Percentiles rank a stretch among this genome's conserved stretches.
Conservation (phyloP, 2,329 filamentous ascomycete species). For the Coniochaeta sp. region DNA sequence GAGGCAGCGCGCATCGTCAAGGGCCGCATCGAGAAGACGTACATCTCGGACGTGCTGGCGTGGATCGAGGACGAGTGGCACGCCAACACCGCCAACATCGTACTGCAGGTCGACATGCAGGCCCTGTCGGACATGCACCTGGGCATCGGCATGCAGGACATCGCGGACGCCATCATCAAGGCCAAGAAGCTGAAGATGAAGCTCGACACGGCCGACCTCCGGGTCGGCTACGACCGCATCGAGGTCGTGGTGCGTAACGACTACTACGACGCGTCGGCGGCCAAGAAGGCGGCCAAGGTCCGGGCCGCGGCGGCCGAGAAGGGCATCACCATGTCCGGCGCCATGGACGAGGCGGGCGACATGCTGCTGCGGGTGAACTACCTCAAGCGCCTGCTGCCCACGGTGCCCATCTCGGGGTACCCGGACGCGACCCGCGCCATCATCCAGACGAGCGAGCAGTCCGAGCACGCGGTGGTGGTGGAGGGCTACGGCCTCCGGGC, state of each 20-base stretch:
- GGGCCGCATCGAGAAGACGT: slow-evolving; percentile 91
- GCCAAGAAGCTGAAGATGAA: slow-evolving; percentile 86
- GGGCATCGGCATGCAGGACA: slow-evolving; percentile 66
- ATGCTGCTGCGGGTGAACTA: slow-evolving; percentile 75
- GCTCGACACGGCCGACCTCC: slow-evolving; percentile 58
- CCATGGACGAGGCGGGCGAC: slow-evolving; percentile 45
- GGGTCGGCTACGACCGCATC: slow-evolving; percentile 55
- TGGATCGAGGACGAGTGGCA: slow-evolving; percentile 88
- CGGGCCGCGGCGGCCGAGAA: slow-evolving; percentile 35
- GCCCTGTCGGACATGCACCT: slow-evolving; percentile 76
- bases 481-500: slow-evolving; percentile 87
- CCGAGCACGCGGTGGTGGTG: slow-evolving; percentile 69
- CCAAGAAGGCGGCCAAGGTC: slow-evolving; percentile 37
- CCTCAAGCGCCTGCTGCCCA: slow-evolving; percentile 72
- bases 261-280: slow-evolving; percentile 36
- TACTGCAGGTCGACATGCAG: slow-evolving; percentile 72
- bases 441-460: slow-evolving; percentile 68
- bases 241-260: slow-evolving; percentile 62
- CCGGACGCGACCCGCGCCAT: slow-evolving; percentile 79
- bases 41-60: slow-evolving; percentile 69
- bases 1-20: slow-evolving; percentile 86
- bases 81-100: slow-evolving; percentile 65
- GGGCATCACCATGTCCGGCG: slow-evolving; percentile 23
- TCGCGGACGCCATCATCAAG: slow-evolving; percentile 67
- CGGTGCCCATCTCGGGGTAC: slow-evolving; percentile 85